Base-by-base conservation (phyloP, 148 eudicot genomes). In the Rhododendron ferrugineum region DNA sequence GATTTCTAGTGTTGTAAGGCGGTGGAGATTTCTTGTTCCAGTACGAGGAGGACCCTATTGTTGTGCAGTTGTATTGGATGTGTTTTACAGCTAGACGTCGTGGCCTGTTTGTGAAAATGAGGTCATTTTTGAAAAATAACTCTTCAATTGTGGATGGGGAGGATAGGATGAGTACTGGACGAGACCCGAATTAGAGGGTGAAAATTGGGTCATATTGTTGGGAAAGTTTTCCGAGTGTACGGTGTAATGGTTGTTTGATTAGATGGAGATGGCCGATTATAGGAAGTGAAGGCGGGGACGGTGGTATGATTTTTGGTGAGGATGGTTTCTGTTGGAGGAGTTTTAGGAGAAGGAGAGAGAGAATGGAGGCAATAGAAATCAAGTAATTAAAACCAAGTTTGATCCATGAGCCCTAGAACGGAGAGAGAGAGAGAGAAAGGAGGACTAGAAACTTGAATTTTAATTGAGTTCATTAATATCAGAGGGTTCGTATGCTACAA, bases 201-300 rank as follows among this genome's bases (percentile, higher is more conserved):
- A 78, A 42, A 32, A 85, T 28, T 0, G 79, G 44, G 4, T 70
- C 84, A 2, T 79, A 70, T 37, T 32, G 50, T 26, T 36, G 1
- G 2, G 70, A 64, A 18, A 85, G 77, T 3, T 11, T 11, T 52
- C 50, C 30, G 40, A 85, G 73, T 0, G 80, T 58, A 1, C 64
- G 80, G 77, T 81, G 80, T 1, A 81, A 23, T 42, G 84, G 62
- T 34, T 47, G 28, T 75, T 70, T 70, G 2, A 80, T 30, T 10
- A 80, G 83, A 23, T 85, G 87, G 78, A 80, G 83, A 36, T 85
- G 87, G 40, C 87, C 79, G 46, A 85, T 66, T 0, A 85, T 13
- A 11, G 87, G 87, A 20, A 85, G 18, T 4, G 66, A 32, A 13
- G 30, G 87, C 0, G 83, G 83, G 13, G 83, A 79, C 1, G 86